These are phyloP conservation scores for Phytophthora fragariae DNA, from an alignment of 352 stramenopile genomes.

Conservation along the genomic window DNA sequence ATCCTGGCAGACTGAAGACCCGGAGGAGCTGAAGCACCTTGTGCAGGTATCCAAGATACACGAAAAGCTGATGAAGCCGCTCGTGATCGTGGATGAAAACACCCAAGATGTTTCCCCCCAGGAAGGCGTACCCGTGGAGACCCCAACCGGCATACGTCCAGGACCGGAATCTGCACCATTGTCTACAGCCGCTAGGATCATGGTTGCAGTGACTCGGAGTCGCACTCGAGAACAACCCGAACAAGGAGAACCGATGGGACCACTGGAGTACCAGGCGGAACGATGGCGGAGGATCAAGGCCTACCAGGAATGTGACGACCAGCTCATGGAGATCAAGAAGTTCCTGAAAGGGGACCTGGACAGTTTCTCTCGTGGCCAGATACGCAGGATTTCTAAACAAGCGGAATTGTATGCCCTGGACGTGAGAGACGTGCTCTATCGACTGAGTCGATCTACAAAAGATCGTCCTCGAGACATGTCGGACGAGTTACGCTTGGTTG, in stretches of 20 bases:
- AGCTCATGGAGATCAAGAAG: neutral
- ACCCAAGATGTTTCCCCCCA: neutral
- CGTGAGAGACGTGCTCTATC: neutral
- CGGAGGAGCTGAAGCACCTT: neutral
- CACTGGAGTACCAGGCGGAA: slow-evolving; percentile 1
- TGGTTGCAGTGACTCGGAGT: neutral
- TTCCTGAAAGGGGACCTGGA: slow-evolving; percentile 4
- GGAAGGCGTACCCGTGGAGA: neutral
- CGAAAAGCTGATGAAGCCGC: slow-evolving; percentile 9
- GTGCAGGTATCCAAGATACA: slow-evolving; percentile 1
- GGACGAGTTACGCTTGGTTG: neutral
- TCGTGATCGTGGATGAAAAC: neutral
- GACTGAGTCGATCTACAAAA: neutral
- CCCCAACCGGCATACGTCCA: neutral
- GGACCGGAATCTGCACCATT: neutral
- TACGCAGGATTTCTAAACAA: neutral
- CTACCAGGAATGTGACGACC: neutral
- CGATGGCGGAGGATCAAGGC: slow-evolving; percentile 5
- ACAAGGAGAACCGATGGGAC: neutral
- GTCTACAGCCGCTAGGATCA: neutral
- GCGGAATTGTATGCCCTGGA: neutral
- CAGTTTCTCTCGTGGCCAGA: neutral
- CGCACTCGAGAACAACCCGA: neutral
- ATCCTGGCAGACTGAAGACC: neutral
- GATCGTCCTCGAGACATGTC: neutral